Evolutionary conservation across 306 rosid genomes (phyloP).

Genomic region (Citrullus colocynthis): DNA sequence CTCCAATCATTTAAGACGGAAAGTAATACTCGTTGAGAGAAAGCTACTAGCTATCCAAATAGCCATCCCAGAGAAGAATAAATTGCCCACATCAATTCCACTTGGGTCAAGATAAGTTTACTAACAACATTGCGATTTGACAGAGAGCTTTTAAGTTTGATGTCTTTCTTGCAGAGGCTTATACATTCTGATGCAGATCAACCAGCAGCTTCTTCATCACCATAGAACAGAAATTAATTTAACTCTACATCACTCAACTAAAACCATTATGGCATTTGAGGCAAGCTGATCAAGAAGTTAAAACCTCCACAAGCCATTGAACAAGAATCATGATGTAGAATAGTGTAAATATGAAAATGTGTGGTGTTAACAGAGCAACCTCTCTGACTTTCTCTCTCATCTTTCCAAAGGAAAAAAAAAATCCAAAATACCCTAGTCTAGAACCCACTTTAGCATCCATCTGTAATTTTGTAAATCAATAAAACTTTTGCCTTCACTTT

Average conservation of each 20-base stretch:
- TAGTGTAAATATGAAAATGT: neutral
- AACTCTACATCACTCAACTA: neutral
- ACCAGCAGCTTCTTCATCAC: neutral
- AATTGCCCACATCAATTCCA: neutral
- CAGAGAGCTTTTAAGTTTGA: neutral
- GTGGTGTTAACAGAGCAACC: neutral
- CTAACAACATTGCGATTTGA: neutral
- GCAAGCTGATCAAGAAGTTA: neutral
- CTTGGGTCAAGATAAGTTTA: neutral
- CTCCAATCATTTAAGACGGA: conserved; percentile 5
- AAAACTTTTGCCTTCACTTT: neutral
- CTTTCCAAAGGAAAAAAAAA: neutral
- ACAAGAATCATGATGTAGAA: neutral
- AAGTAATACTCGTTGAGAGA: neutral
- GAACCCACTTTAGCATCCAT: neutral
- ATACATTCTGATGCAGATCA: neutral
- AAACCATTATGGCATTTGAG: neutral
- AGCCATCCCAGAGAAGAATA: neutral
- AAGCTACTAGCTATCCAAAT: neutral
- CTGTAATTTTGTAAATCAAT: neutral
- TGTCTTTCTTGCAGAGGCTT: neutral
- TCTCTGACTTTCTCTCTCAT: neutral
- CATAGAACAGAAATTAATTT: neutral
- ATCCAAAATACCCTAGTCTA: neutral
- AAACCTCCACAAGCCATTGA: neutral